Evolutionary conservation across 2,329 filamentous ascomycete genomes (phyloP).

Genomic region (Neonectria magnoliae): DNA sequence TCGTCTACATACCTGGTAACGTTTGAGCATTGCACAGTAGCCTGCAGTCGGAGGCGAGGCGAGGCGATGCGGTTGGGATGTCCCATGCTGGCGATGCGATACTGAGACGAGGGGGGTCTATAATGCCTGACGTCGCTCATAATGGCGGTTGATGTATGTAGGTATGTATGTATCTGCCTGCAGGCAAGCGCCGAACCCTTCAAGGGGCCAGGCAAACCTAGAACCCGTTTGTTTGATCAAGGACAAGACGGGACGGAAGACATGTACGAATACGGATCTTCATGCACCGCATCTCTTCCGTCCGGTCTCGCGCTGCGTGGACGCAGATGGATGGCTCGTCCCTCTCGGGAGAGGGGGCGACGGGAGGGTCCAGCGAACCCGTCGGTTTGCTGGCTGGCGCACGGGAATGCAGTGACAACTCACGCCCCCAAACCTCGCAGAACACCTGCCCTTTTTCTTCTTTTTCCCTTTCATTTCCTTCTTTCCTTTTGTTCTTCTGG

Average conservation of each 20-base stretch:
- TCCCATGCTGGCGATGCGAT: conserved; percentile 1
- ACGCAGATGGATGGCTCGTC: conserved; percentile 31
- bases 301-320: conserved; percentile 30
- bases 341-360: conserved; percentile 1
- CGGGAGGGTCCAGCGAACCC: conserved; percentile 14
- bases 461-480: neutral
- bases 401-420: conserved; percentile 44
- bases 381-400: conserved; percentile 23
- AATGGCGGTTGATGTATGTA: conserved; percentile 5
- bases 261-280: conserved; percentile 22
- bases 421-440: conserved; percentile 34
- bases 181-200: conserved; percentile 21
- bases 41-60: neutral
- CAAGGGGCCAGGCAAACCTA: neutral
- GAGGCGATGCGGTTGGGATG: conserved; percentile 5
- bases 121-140: conserved; percentile 10
- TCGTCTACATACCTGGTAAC: no score
- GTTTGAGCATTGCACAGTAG: neutral
- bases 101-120: conserved; percentile 8
- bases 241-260: conserved; percentile 9
- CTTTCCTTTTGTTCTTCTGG: neutral
- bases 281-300: conserved; percentile 11
- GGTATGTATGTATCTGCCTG: neutral
- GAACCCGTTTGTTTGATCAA: neutral
- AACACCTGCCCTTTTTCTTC: conserved; percentile 11